Percentiles rank a stretch among this genome's conserved stretches.
phyloP scores from a whole-genome alignment of 345 rosid species.

The Eucalyptus coolabah region DNA sequence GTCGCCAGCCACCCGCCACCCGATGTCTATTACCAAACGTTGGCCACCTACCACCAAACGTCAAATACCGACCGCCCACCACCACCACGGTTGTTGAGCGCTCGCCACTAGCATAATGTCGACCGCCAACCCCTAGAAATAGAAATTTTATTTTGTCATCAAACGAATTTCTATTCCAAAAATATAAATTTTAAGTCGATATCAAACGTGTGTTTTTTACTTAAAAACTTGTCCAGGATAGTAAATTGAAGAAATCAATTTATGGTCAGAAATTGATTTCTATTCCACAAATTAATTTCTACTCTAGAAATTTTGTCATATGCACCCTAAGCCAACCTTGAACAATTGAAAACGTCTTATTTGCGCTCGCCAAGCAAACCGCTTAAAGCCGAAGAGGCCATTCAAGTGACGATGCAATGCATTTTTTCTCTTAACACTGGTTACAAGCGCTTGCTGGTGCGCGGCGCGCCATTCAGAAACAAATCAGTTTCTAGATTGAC shows the following conservation, averaged over 20 bases:
- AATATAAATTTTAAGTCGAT: too few relatives aligned
- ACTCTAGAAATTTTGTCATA: too few relatives aligned
- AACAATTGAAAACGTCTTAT: neutral
- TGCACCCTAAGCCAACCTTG: neutral
- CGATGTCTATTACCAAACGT: fast-evolving
- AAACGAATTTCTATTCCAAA: too few relatives aligned
- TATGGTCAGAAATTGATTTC: fast-evolving
- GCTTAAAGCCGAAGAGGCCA: neutral
- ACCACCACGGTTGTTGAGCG: fast-evolving
- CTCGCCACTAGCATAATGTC: fast-evolving
- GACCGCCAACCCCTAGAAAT: fast-evolving
- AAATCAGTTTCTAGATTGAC: neutral
- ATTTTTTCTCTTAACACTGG: neutral
- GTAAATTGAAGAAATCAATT: too few relatives aligned
- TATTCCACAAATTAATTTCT: too few relatives aligned
- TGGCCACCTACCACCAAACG: fast-evolving
- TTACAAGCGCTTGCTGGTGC: neutral
- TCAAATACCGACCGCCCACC: fast-evolving
- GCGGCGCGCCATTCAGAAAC: neutral
- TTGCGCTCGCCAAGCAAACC: neutral
- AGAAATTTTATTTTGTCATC: too few relatives aligned
- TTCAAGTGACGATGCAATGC: neutral
- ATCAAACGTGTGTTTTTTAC: too few relatives aligned
- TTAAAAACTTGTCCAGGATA: fast-evolving
- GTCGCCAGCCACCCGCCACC: fast-evolving